Conservation (phyloP, 148 eudicot species). For the Amaranthus hypochondriacus region DNA sequence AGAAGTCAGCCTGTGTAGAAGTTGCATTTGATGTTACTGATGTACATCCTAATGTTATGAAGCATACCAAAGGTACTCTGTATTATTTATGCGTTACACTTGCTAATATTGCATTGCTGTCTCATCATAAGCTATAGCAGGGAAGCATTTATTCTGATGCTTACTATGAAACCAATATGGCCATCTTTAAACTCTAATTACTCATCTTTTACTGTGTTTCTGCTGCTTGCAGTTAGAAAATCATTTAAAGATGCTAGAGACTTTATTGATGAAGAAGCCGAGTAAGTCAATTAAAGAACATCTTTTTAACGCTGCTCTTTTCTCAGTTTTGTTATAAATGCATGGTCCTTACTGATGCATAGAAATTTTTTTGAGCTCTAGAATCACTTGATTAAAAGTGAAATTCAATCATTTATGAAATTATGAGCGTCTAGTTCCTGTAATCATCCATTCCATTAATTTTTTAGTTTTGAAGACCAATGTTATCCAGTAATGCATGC, state of each 20-base stretch:
- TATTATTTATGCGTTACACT: slow-evolving; percentile 1
- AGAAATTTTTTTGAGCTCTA: not conserved
- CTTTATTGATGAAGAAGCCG: slow-evolving; percentile 84
- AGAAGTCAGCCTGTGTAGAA: slow-evolving; percentile 16
- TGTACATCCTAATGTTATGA: slow-evolving; percentile 19
- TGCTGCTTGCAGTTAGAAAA: slow-evolving; percentile 42
- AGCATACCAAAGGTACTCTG: slow-evolving; percentile 38
- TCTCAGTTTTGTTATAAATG: not conserved
- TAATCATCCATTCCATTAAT: not conserved
- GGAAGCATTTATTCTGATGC: slow-evolving; percentile 13
- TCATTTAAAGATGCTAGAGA: slow-evolving; percentile 44
- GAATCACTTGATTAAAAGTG: not conserved
- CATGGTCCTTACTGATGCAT: not conserved
- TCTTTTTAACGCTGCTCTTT: not conserved
- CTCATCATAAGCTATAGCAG: not conserved
- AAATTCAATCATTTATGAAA: not conserved
- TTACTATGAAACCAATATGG: not conserved
- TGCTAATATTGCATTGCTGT: not conserved
- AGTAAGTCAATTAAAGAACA: slow-evolving; percentile 48
- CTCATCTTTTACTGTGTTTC: slow-evolving; percentile 12
- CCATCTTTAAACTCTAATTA: slow-evolving; percentile 7
- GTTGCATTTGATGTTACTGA: slow-evolving; percentile 15
- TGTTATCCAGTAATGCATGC: not conserved
- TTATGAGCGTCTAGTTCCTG: not conserved
- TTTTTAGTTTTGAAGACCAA: not conserved